These are phyloP conservation scores for Candida silvicultrix DNA, from an alignment of 805 yeast species.

Conservation along the genomic window DNA sequence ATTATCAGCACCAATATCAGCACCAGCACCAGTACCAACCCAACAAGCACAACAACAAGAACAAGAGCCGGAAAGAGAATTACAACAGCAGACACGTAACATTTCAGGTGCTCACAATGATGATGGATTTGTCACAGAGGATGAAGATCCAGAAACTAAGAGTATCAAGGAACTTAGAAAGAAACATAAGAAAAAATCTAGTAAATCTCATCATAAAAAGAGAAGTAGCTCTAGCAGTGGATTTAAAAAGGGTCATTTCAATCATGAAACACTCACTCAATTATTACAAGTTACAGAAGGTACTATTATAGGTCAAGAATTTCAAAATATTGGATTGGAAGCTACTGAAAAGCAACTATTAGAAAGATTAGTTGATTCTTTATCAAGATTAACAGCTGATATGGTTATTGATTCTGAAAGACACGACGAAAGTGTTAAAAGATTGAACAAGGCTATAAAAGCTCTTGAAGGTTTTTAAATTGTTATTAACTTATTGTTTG, in stretches of 20 bases:
- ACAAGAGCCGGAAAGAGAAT: not conserved
- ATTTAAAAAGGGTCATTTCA: slow-evolving; percentile 18
- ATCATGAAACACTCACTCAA: slow-evolving; percentile 29
- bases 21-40: too few species aligned
- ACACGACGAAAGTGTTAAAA: slow-evolving; percentile 69
- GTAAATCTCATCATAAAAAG: slow-evolving; percentile 1
- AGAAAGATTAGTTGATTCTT: slow-evolving; percentile 80
- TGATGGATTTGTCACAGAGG: slow-evolving; percentile 23
- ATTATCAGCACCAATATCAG: too few species aligned
- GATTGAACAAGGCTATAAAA: slow-evolving; percentile 76
- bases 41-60: not conserved
- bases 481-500: too few species aligned
- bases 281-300: slow-evolving; percentile 34
- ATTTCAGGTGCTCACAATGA: slow-evolving; percentile 2
- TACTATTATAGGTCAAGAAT: slow-evolving; percentile 47
- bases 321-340: slow-evolving; percentile 67
- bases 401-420: slow-evolving; percentile 82
- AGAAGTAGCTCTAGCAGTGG: slow-evolving; percentile 1
- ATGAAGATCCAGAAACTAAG: slow-evolving; percentile 9
- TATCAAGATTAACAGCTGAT: slow-evolving; percentile 82
- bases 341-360: slow-evolving; percentile 69
- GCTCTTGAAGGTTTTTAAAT: slow-evolving; percentile 80
- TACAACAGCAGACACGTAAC: not conserved
- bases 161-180: slow-evolving; percentile 4
- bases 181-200: slow-evolving; percentile 4